Evolutionary conservation across 2,329 filamentous ascomycete species (phyloP), one percentile per base, ranked within the genome.

Genomic region (Grosmannia huntii): DNA sequence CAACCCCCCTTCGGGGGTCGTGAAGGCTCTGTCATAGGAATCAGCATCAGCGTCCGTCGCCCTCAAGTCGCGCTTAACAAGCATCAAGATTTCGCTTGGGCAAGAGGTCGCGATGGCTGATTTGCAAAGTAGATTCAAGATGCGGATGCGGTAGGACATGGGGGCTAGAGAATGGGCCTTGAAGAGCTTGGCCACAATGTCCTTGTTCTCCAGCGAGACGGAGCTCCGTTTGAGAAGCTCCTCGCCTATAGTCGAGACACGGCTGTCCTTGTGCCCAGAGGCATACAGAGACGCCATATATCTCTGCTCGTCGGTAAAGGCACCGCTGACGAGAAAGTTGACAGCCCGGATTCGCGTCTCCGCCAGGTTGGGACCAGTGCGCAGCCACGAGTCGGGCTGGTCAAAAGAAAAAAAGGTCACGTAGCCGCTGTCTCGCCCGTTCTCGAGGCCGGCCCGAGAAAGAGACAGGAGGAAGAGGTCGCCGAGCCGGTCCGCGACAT

Each of bases 281-380:
- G 91, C 90, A 68, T 88, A 90, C 1, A 97, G 72, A 0, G 90
- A 87, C 0, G 92, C 87, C 14, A 96, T 70, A 65, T 96, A 90
- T 36, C 90, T 84, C 67, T 97, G 89, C 0, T 83, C 73, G 61
- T 96, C 90, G 0, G 76, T 84, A 70, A 99, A 97, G 7, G 91
- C 84, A 5, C 89, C 90, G 66, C 89, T 96, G 3, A 87, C 84
- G 23, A 99, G 74, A 57, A 97, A 84, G 25, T 78, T 82, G 5
- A 86, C 78, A 5, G 83, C 82, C 53, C 84, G 81, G 4, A 83
- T 78, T 66, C 91, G 90, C 4, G 85, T 85, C 64, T 88, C 82
- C 1, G 81, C 76, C 41, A 91, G 70, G 64, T 84, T 87, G 56
- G 89, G 70, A 0, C 85, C 82, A 0, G n/a, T 33, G 2, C 60